phyloP scores from a whole-genome alignment of 148 eudicot genomes.

The Diospyros lotus region DNA sequence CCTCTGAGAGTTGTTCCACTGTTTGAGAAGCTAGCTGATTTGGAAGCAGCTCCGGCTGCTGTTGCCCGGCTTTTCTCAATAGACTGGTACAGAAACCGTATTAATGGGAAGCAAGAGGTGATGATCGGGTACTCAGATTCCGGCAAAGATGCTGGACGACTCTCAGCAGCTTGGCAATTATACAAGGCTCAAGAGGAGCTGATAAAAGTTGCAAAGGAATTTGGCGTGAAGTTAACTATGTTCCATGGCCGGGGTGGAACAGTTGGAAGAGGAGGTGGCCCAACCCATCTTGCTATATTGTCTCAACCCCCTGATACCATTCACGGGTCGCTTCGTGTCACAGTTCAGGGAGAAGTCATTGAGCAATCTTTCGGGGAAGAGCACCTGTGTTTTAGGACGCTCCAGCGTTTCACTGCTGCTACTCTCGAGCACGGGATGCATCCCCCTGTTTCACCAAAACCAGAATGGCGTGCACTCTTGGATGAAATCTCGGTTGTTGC shows the following conservation, averaged over 20 bases:
- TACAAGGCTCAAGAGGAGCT: constrained; percentile 99
- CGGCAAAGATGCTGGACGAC: constrained; percentile 94
- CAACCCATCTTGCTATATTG: constrained; percentile 95
- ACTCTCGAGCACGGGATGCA: constrained; percentile 98
- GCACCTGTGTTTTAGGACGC: constrained; percentile 94
- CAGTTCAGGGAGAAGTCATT: constrained; percentile 97
- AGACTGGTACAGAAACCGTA: constrained; percentile 78
- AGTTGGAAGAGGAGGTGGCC: constrained; percentile 98
- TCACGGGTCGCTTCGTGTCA: constrained; percentile 89
- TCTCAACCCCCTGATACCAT: constrained; percentile 96
- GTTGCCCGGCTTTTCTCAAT: constrained; percentile 85
- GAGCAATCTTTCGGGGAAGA: constrained; percentile 98
- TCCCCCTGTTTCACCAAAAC: constrained; percentile 86
- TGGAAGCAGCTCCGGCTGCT: constrained; percentile 94
- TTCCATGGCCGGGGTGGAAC: constrained; percentile 99
- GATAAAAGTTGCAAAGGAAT: constrained; percentile 74
- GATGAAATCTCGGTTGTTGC: constrained; percentile 83
- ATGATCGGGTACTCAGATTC: constrained; percentile 99
- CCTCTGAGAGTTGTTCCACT: constrained; percentile 92
- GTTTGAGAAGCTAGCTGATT: constrained; percentile 88
- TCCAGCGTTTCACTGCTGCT: constrained; percentile 93
- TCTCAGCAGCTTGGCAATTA: constrained; percentile 94
- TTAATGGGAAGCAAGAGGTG: constrained; percentile 92
- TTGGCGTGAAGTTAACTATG: constrained; percentile 88
- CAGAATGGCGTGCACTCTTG: constrained; percentile 91